Conservation (phyloP, 139 green algal species). For the Volvox reticuliferus region DNA sequence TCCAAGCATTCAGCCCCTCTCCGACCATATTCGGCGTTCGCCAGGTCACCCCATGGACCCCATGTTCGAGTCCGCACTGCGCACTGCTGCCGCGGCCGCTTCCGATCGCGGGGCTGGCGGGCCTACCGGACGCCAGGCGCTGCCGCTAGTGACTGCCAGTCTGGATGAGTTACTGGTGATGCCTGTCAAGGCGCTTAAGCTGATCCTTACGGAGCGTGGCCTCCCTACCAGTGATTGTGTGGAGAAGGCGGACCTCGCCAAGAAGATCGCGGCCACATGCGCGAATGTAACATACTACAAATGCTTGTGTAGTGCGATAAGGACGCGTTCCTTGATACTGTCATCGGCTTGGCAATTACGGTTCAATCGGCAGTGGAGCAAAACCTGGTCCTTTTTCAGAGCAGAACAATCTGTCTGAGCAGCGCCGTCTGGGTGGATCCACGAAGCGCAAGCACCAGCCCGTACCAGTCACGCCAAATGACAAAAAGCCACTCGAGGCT, state of each 20-base stretch:
- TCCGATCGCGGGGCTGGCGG: not conserved
- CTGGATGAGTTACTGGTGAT: conserved; percentile 48
- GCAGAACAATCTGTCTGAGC: no score
- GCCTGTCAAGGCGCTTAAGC: conserved; percentile 54
- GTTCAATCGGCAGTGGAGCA: no score
- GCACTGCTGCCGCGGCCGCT: conserved; percentile 12
- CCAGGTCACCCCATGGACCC: conserved; percentile 53
- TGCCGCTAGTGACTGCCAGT: conserved; percentile 45
- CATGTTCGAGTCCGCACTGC: conserved; percentile 44
- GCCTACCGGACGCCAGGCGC: not conserved
- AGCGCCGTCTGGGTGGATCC: no score
- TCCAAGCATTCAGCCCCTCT: not conserved
- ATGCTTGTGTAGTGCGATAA: not conserved
- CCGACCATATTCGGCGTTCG: no score
- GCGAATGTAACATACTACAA: conserved; percentile 59
- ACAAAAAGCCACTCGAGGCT: no score
- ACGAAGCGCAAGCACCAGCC: no score
- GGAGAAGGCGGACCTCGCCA: conserved; percentile 57
- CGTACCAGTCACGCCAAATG: no score
- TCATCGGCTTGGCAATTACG: no score
- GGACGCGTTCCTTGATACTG: no score
- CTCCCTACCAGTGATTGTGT: conserved; percentile 31
- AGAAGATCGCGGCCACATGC: conserved; percentile 33
- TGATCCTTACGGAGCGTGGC: conserved; percentile 54
- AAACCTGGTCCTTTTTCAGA: no score